Conservation (phyloP, 2,329 filamentous ascomycete genomes). For the Ophiostoma novo-ulmi region DNA sequence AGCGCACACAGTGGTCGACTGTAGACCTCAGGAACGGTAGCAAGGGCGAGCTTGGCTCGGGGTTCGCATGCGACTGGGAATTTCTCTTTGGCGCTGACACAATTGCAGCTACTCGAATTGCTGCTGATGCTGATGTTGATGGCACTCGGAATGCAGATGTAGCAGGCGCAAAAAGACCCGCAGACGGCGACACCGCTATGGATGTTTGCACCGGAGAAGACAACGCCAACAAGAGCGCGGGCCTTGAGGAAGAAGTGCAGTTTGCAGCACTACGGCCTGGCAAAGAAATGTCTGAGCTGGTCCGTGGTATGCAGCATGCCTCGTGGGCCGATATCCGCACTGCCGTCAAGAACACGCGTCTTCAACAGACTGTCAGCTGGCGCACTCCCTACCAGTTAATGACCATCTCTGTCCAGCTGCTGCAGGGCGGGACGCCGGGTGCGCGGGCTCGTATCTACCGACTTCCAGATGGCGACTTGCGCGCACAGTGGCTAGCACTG, state of each 20-base stretch:
- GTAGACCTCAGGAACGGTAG: conserved; percentile 66
- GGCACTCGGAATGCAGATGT: background rate
- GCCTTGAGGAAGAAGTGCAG: conserved; percentile 21
- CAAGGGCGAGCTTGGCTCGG: conserved; percentile 76
- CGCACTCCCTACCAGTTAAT: conserved; percentile 37
- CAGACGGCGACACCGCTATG: conserved; percentile 1
- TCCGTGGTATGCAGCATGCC: conserved; percentile 25
- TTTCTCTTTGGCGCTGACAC: conserved; percentile 47
- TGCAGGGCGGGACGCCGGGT: conserved; percentile 64
- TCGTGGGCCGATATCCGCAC: conserved; percentile 26
- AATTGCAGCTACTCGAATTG: conserved; percentile 17
- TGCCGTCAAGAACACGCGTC: conserved; percentile 35
- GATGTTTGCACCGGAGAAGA: conserved; percentile 11
- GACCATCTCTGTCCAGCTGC: conserved; percentile 61
- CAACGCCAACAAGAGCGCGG: background rate
- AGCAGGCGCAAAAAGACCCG: background rate
- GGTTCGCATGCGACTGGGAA: conserved; percentile 81
- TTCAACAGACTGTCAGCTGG: conserved; percentile 25
- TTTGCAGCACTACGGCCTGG: conserved; percentile 21
- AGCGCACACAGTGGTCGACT: conserved; percentile 68
- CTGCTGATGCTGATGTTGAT: background rate
- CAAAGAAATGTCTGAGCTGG: conserved; percentile 18
- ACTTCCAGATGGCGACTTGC: conserved; percentile 58
- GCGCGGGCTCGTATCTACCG: conserved; percentile 80
- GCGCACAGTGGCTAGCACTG: conserved; percentile 65